These are phyloP conservation scores for Taiwanofungus camphoratus DNA, from an alignment of 1,284 basidiomycete genomes.

Conservation along the genomic window DNA sequence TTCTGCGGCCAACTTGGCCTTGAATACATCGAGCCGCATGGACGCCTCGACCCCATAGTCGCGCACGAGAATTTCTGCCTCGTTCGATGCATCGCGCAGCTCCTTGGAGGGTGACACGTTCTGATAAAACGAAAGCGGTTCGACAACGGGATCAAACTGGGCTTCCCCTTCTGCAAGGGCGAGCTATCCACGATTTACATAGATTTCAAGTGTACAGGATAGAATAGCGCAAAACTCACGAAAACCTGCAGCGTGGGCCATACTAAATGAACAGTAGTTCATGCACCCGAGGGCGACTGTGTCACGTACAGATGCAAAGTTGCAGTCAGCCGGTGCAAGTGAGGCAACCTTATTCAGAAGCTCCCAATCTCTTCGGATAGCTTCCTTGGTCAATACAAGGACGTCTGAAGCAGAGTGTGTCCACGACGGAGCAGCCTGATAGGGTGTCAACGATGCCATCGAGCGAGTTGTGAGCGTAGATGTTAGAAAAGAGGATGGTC, in stretches of 20 bases:
- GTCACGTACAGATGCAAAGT: slow-evolving; percentile 48
- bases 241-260: slow-evolving; percentile 13
- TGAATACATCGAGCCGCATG: slow-evolving; percentile 75
- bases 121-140: slow-evolving; percentile 72
- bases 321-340: slow-evolving; percentile 51
- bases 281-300: neutral
- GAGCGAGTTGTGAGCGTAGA: slow-evolving; percentile 14
- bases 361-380: slow-evolving; percentile 51
- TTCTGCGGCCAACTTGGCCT: slow-evolving; percentile 63
- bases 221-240: slow-evolving; percentile 8
- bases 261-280: neutral
- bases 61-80: slow-evolving; percentile 61
- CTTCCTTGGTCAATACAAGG: slow-evolving; percentile 47
- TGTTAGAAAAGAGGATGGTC: slow-evolving; percentile 19
- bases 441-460: slow-evolving; percentile 51
- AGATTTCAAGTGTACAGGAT: neutral
- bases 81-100: slow-evolving; percentile 69
- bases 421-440: slow-evolving; percentile 66
- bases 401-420: slow-evolving; percentile 63
- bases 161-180: slow-evolving; percentile 46
- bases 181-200: neutral
- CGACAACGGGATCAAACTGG: slow-evolving; percentile 41
- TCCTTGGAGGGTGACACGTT: slow-evolving; percentile 69
- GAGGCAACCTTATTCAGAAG: slow-evolving; percentile 58
- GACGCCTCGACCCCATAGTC: slow-evolving; percentile 66